Conservation (phyloP, 1,139 yeast species). For the Schwanniomyces etchellsii region DNA sequence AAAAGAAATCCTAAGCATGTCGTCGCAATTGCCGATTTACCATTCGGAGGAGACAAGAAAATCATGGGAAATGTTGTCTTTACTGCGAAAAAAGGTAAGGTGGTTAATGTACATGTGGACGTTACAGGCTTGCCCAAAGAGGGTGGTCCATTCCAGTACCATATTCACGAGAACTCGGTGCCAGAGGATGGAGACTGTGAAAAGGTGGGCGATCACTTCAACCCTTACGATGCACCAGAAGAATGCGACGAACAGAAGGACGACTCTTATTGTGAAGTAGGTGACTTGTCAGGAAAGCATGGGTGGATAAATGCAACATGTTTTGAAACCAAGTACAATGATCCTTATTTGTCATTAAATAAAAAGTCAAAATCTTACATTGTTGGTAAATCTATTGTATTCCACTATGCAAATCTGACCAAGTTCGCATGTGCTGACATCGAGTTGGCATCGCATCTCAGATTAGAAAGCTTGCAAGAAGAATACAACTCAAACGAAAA, state of each 20-base stretch:
- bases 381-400: constrained; percentile 47
- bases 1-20: constrained; percentile 39
- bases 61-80: constrained; percentile 48
- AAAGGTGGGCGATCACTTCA: constrained; percentile 45
- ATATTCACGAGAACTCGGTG: constrained; percentile 47
- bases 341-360: constrained; percentile 50
- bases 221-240: constrained; percentile 45
- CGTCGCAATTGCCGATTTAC: constrained; percentile 55
- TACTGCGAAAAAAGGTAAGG: constrained; percentile 39
- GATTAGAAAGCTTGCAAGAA: constrained; percentile 20
- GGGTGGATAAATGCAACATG: constrained; percentile 54
- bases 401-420: constrained; percentile 45
- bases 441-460: constrained; percentile 22
- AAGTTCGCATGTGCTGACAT: constrained; percentile 59
- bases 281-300: constrained; percentile 62
- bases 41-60: constrained; percentile 33
- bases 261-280: constrained; percentile 53
- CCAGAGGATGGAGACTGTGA: constrained; percentile 43
- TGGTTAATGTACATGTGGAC: constrained; percentile 55
- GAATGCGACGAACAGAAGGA: constrained; percentile 40
- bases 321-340: constrained; percentile 46
- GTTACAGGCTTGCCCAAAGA: constrained; percentile 49
- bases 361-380: constrained; percentile 41
- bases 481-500: constrained; percentile 17
- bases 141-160: constrained; percentile 58